These are phyloP conservation scores for Kalanchoe fedtschenkoi DNA, from an alignment of 164 flowering plant genomes.

Conservation along the genomic window DNA sequence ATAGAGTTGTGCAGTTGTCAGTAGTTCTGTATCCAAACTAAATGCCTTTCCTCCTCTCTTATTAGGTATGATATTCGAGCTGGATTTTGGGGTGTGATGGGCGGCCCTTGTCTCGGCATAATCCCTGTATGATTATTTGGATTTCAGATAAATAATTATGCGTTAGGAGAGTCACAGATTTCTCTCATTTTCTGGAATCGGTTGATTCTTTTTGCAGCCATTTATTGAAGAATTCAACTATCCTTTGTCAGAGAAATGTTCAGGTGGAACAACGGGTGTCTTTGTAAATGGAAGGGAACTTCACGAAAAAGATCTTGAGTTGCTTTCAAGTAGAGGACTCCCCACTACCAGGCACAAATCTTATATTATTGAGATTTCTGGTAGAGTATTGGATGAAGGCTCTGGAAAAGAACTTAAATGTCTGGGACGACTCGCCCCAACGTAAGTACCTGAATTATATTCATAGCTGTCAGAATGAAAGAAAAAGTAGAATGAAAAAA, in stretches of 20 bases:
- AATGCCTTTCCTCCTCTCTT: neutral
- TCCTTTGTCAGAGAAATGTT: slow-evolving; percentile 63
- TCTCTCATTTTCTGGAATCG: neutral
- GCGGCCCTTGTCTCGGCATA: slow-evolving; percentile 75
- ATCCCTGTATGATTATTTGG: slow-evolving; percentile 55
- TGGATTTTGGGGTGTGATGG: slow-evolving; percentile 97
- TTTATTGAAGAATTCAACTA: slow-evolving; percentile 71
- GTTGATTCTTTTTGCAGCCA: slow-evolving; percentile 53
- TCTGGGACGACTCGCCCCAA: slow-evolving; percentile 98
- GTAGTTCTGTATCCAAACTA: neutral
- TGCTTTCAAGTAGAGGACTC: slow-evolving; percentile 76
- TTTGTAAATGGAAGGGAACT: slow-evolving; percentile 92
- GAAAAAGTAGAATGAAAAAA: neutral
- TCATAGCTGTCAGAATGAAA: neutral
- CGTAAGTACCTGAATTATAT: slow-evolving; percentile 48
- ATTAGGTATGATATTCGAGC: slow-evolving; percentile 79
- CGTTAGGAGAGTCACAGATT: neutral
- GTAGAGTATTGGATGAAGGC: slow-evolving; percentile 64
- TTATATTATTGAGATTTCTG: slow-evolving; percentile 69
- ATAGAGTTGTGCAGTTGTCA: neutral
- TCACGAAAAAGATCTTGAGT: slow-evolving; percentile 67
- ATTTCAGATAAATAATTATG: neutral
- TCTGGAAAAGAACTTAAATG: slow-evolving; percentile 65
- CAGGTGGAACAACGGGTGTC: slow-evolving; percentile 69
- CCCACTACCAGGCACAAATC: slow-evolving; percentile 49